Conservation (phyloP, 1,284 basidiomycete genomes). For the Trichosporon sp. region DNA sequence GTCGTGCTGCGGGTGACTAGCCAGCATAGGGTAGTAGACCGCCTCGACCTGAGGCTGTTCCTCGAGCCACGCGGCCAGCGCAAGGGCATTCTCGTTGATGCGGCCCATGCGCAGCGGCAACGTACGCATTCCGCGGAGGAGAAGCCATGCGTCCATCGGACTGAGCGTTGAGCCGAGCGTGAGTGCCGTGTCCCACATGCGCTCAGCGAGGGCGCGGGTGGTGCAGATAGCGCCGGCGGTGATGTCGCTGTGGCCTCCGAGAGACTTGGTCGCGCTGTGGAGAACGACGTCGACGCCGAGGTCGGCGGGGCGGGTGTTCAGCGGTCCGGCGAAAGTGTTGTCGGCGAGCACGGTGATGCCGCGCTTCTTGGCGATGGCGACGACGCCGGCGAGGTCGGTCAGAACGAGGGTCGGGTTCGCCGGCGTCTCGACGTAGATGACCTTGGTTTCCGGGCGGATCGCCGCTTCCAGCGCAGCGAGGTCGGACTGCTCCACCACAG, state of each 20-base stretch:
- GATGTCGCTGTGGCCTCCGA: conserved; percentile 16
- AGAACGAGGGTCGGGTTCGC: conserved; percentile 16
- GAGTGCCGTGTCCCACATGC: conserved; percentile 12
- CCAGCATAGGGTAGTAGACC: conserved; percentile 14
- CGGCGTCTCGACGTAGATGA: conserved; percentile 18
- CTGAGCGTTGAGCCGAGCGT: conserved; percentile 12
- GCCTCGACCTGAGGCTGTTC: conserved; percentile 3
- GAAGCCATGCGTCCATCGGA: conserved; percentile 16
- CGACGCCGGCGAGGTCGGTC: conserved; percentile 8
- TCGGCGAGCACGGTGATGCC: conserved; percentile 10
- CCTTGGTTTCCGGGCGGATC: conserved; percentile 3
- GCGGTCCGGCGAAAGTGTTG: conserved; percentile 12
- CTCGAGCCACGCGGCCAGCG: conserved; percentile 12
- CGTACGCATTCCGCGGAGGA: conserved; percentile 13
- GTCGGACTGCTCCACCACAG: conserved; percentile 10
- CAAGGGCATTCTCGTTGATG: conserved; percentile 14
- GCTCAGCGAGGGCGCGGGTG: neutral
- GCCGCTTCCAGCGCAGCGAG: conserved; percentile 8
- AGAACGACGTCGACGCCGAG: conserved; percentile 14
- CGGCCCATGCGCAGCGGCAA: conserved; percentile 12
- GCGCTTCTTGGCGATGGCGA: conserved; percentile 1
- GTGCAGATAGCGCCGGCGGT: conserved; percentile 15
- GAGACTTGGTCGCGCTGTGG: conserved; percentile 12
- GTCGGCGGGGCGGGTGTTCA: conserved; percentile 10
- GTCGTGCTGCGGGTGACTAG: conserved; percentile 11